Percentiles rank a stretch among this genome's conserved stretches.
phyloP scores from a whole-genome alignment of 345 rosid genomes.

The Arabidopsis arenosa region DNA sequence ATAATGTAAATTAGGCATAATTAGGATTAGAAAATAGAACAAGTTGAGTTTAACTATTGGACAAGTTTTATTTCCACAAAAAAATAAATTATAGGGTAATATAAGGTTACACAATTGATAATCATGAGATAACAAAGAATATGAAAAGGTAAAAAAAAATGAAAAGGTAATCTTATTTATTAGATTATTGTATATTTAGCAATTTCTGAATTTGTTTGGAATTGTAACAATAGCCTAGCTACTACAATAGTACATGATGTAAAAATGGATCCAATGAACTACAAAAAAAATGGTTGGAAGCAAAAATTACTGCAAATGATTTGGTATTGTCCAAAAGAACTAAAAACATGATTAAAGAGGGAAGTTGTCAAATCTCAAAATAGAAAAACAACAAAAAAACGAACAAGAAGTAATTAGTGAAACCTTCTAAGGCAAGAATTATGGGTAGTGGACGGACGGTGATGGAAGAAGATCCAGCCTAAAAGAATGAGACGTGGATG shows the following conservation, averaged over 20 bases:
- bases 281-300: neutral
- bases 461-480: slow-evolving; percentile 14
- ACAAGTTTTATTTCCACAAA: too few relatives aligned
- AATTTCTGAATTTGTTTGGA: neutral
- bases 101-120: too few relatives aligned
- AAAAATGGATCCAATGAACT: slow-evolving; percentile 23
- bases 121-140: too few relatives aligned
- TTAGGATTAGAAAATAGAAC: neutral
- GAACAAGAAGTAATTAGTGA: slow-evolving; percentile 44
- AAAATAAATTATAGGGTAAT: too few relatives aligned
- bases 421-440: slow-evolving; percentile 51
- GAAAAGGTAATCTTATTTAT: too few relatives aligned
- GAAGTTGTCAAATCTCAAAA: slow-evolving; percentile 31
- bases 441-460: slow-evolving; percentile 31
- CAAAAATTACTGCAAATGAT: neutral
- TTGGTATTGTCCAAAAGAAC: neutral
- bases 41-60: neutral
- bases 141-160: too few relatives aligned
- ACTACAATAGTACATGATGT: neutral
- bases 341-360: neutral
- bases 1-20: neutral
- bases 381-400: neutral
- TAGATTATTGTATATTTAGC: neutral
- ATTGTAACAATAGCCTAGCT: neutral
- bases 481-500: slow-evolving; percentile 25